Percentiles rank a stretch among this genome's conserved stretches.
Conservation (phyloP, 2,329 filamentous ascomycete species). For the Passalora sequoiae region DNA sequence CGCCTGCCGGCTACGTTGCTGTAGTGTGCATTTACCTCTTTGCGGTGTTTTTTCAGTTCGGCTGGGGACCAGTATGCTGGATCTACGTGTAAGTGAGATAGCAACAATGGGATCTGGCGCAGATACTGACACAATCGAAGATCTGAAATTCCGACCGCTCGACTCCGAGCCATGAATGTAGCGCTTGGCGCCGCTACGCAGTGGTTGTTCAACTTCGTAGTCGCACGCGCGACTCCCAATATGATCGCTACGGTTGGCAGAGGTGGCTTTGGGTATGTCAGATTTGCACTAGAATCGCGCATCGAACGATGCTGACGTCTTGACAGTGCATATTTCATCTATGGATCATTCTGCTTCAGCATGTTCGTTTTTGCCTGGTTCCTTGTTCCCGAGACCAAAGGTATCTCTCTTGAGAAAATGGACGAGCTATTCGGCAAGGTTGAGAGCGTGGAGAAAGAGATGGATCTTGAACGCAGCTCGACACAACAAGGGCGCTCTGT, state of each 20-base stretch:
- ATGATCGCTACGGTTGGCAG: slow-evolving; percentile 57
- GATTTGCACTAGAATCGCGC: slow-evolving; percentile 38
- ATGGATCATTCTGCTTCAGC: slow-evolving; percentile 59
- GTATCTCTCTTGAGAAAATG: slow-evolving; percentile 44
- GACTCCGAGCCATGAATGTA: slow-evolving; percentile 62
- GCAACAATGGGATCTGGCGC: slow-evolving; percentile 52
- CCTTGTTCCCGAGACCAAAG: slow-evolving; percentile 53
- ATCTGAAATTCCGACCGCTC: slow-evolving; percentile 61
- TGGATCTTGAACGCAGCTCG: slow-evolving; percentile 3
- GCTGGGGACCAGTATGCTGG: slow-evolving; percentile 68
- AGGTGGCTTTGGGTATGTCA: slow-evolving; percentile 44
- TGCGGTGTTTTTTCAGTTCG: slow-evolving; percentile 60
- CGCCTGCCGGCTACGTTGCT: slow-evolving; percentile 63
- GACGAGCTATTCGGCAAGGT: slow-evolving; percentile 39
- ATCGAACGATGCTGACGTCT: slow-evolving; percentile 36
- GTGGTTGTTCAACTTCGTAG: slow-evolving; percentile 64
- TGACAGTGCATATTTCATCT: slow-evolving; percentile 59
- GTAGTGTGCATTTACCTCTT: slow-evolving; percentile 69
- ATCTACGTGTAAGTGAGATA: slow-evolving; percentile 46
- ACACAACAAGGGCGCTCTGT: background rate
- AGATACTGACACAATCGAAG: slow-evolving; percentile 53
- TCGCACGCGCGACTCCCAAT: slow-evolving; percentile 61
- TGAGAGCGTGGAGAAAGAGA: background rate
- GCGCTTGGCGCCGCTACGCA: slow-evolving; percentile 63
- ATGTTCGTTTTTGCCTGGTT: slow-evolving; percentile 63